phyloP scores from a whole-genome alignment of 768 basidiomycete species.

The Mycena indigotica region DNA sequence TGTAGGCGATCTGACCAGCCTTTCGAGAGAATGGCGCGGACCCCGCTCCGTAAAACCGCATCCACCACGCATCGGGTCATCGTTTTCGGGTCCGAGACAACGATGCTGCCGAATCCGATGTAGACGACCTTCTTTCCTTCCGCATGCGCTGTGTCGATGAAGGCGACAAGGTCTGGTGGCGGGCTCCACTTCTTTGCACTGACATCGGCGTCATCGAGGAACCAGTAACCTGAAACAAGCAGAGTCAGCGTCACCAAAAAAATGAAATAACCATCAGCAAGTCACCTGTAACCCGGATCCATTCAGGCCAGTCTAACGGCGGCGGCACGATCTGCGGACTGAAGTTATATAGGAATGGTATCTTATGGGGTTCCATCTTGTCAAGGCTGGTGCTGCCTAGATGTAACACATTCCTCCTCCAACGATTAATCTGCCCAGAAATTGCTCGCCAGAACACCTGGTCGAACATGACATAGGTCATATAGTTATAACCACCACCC shows the following conservation, averaged over 20 bases:
- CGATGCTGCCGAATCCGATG: constrained; percentile 96
- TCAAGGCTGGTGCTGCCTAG: constrained; percentile 85
- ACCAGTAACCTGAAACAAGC: constrained; percentile 82
- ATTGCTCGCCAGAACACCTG: constrained; percentile 98
- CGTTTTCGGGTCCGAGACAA: constrained; percentile 89
- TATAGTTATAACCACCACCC: constrained; percentile 98
- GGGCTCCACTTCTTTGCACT: constrained; percentile 88
- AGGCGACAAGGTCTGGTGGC: constrained; percentile 75
- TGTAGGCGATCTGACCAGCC: constrained; percentile 95
- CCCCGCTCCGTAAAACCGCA: constrained; percentile 83
- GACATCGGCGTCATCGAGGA: constrained; percentile 90
- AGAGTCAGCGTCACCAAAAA: neutral
- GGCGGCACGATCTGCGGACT: constrained; percentile 88
- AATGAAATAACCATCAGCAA: neutral
- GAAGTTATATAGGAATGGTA: constrained; percentile 98
- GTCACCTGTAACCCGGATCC: constrained; percentile 90
- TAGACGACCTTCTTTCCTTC: constrained; percentile 90
- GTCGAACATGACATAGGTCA: constrained; percentile 98
- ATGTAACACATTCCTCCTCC: constrained; percentile 77
- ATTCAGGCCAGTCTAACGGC: constrained; percentile 98
- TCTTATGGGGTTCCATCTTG: constrained; percentile 96
- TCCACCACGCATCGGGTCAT: constrained; percentile 93
- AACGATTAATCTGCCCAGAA: constrained; percentile 91
- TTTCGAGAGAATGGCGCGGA: constrained; percentile 92
- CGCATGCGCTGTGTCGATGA: constrained; percentile 78